Evolutionary conservation across 2,329 filamentous ascomycete species (phyloP), one percentile per base, ranked within the genome.

Genomic region (Arthrocladium fulminans): DNA sequence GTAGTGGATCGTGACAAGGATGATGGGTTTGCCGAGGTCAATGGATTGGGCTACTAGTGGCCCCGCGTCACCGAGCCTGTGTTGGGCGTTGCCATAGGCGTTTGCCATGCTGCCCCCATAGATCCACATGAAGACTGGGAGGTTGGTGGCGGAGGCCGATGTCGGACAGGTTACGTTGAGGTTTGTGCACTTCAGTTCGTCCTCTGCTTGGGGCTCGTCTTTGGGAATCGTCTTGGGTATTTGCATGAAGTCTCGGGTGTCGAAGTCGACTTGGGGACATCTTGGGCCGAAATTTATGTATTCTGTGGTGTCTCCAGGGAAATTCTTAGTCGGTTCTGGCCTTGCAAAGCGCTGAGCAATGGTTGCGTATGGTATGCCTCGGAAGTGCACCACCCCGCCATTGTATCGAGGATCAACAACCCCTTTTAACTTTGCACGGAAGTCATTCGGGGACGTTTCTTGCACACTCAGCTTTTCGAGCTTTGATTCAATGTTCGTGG

Each of bases 1-100:
- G 57, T 79, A 79, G 49, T 71, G 72, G 39, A 72, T 66, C 0
- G 60, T 60, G 5, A 72, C 64, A 2, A 64, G 66, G 40, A 78
- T 68, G 3, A 75, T 63, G 0, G 74, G 73, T 25, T 67, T 63
- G 0, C 64, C 67, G 9, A 65, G 64, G 13, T 70, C 65, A 0
- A 62, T 58, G 0, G 72, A 72, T 5, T 73, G 53, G 49, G 65
- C 65, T 2, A 75, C 72, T 5, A 78, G 52, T 1, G 45, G 44
- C 13, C 34, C 45, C 8, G 45, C 4, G 22, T 40, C 45, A 23
- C 34, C 34, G 8, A 47, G 44, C 17, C 37, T 5, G 12, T 41
- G 34, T 24, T 41, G 25, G 5, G 44, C 44, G 19, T 23, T 24
- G 5, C 44, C 44, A 19, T 34, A 46, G 5, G 29, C 29, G 20